A percentile compares a stretch with the other conserved stretches of the same genome.
These are phyloP conservation scores for Populus simonii DNA, from an alignment of 345 rosid genomes.

Conservation along the genomic window DNA sequence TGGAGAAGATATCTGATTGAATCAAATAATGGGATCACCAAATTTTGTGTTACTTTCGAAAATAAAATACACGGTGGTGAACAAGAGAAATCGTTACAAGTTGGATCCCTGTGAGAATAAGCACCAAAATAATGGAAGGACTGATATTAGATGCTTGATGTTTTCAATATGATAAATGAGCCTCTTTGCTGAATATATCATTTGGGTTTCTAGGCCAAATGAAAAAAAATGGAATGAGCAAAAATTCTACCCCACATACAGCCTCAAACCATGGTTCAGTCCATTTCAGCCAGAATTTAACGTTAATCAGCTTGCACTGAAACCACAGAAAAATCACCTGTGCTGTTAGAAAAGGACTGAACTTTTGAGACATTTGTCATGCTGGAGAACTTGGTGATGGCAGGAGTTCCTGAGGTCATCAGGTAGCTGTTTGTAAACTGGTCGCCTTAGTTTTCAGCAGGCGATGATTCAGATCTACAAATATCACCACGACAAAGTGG, in stretches of 20 bases:
- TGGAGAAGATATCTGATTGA: background rate
- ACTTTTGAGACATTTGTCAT: conserved; percentile 2
- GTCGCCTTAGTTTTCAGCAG: conserved; percentile 33
- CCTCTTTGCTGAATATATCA: background rate
- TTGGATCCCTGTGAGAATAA: background rate
- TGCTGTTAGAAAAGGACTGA: conserved; percentile 4
- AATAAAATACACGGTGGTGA: background rate
- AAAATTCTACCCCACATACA: background rate
- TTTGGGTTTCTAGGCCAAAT: background rate
- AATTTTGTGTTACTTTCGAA: background rate
- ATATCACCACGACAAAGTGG: conserved; percentile 95
- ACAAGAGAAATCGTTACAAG: background rate
- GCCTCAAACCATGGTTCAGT: background rate
- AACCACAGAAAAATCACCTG: background rate
- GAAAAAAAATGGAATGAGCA: background rate
- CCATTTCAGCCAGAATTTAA: background rate
- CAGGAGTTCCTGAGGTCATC: background rate
- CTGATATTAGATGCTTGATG: background rate
- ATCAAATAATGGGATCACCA: background rate
- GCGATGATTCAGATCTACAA: conserved; percentile 53
- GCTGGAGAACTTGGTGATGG: background rate
- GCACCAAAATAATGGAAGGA: background rate
- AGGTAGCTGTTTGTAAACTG: background rate
- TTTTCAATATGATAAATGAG: background rate
- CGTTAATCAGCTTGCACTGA: background rate